Base-by-base conservation (phyloP, 1,284 basidiomycete genomes). In the Abortiporus biennis region DNA sequence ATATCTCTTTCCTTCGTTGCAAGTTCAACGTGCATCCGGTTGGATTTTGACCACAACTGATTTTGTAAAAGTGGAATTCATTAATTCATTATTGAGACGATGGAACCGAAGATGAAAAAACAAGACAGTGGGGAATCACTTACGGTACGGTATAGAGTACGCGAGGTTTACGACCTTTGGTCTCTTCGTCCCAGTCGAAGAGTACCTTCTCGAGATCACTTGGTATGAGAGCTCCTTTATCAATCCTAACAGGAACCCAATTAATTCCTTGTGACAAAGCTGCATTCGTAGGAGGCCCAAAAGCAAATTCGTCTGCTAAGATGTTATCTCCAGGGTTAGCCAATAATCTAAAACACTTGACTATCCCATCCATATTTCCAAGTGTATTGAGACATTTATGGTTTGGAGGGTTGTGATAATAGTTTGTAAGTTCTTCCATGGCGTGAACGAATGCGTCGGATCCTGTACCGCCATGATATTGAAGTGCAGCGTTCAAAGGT, bases 271-370 rank as follows among this genome's bases (percentile, higher is more conserved):
- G 64, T 4, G 65, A 50, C 3, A 66, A 52, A 2, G 66, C 65
- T 1, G 59, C 59, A 51, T 68, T 71, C 36, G 69, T 64, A 34
- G 66, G 46, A 32, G 60, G 60, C 23, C 56, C 60, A 52, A 71
- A 73, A 8, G 68, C 59, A 52, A 67, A 71, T 47, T 72, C 70
- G 50, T 73, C 71, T 6, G 64, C 61, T 25, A 73, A 57, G 51
- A 73, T 68, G 39, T 62, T 58, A 46, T 70, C 67, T 11, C 65
- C 65, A 15, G 57, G 58, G 31, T 63, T 58, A 29, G 67, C 64
- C 19, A 72, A 58, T 12, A 72, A 54, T 4, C 67, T 59, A 50
- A 66, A 71, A 33, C 61, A 57, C 51, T 72, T 72, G 6, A 67
- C 62, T 33, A 71, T 61, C 13, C 58, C 67, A 47, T 66, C 65